Conservation (phyloP, 75 land plant species). For the Cryptomeria japonica region DNA sequence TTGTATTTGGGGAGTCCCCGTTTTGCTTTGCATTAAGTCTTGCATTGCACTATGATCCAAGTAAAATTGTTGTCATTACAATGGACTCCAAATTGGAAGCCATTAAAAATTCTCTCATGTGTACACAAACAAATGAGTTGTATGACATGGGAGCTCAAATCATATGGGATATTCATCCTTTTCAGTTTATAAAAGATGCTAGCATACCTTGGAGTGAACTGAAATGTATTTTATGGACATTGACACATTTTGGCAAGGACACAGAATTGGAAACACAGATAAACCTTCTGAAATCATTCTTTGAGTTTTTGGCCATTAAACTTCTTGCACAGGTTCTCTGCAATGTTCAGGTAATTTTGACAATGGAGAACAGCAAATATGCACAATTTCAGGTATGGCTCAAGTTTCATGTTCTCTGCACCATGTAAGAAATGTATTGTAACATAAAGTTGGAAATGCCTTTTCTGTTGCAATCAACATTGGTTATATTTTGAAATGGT, state of each 20-base stretch:
- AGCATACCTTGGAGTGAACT: conserved; percentile 51
- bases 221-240: conserved; percentile 55
- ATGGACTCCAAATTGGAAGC: conserved; percentile 1
- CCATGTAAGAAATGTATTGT: background rate
- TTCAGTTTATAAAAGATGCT: conserved; percentile 13
- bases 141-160: conserved; percentile 24
- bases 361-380: conserved; percentile 58
- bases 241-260: conserved; percentile 17
- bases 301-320: conserved; percentile 45
- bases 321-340: conserved; percentile 32
- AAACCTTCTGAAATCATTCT: conserved; percentile 38
- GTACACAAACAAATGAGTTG: background rate
- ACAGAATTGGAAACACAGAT: conserved; percentile 27
- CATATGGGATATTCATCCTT: conserved; percentile 30
- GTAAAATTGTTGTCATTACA: conserved; percentile 43
- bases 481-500: background rate
- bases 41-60: conserved; percentile 23
- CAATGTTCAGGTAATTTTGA: conserved; percentile 38
- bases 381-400: conserved; percentile 54
- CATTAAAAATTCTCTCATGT: background rate
- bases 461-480: background rate
- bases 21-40: conserved; percentile 48
- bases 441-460: background rate
- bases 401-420: background rate
- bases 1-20: conserved; percentile 52